Base-by-base conservation (phyloP, 352 stramenopile species). In the Globisporangium echinulatum region DNA sequence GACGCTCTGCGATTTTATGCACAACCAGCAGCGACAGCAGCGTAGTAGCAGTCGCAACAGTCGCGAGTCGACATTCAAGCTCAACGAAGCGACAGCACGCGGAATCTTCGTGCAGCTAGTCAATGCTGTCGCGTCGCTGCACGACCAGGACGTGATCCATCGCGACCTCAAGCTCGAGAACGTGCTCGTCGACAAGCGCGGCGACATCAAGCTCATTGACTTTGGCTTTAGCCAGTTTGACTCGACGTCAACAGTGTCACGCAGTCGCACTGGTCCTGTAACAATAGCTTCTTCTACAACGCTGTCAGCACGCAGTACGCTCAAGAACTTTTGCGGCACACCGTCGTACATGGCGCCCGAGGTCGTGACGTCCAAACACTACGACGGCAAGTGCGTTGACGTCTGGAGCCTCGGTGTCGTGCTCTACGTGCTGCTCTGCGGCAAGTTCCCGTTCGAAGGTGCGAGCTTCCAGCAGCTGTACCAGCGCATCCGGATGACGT, bases 391-490 rank as follows among this genome's bases (percentile, higher is more conserved):
- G 46, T 46, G 53, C 19, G 73, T 70, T 5, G 77, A 87, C 51
- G 52, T 85, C 6, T 87, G 77, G 77, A 78, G 67, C 33, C 69
- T 87, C 13, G 77, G 90, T 15, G 87, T 82, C 36, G 46, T 87
- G 7, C 59, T 87, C 2, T 85, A 75, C 50, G 46, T 82, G 36
- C 55, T 86, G 49, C 56, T 86, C 1, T 80, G 68, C 6, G 76
- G 74, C 7, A 64, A 65, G 10, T 77, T 79, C 33, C 76, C 76
- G n/a, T 98, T 98, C 69, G 97, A 98, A 61, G 70, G 64, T 14
- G 38, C 52, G 9, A 91, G 74, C n/a, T 58, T 87, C 38, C 64
- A 71, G 10, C 69, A 82, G 10, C 55, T 82, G 9, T 78, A 80
- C 61, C 61, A 71, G 49, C 72, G 68, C 9, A 78, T 78, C 49